A percentile compares a stretch with the other conserved stretches of the same genome.
Evolutionary conservation across 257 asterid genomes (phyloP).

Genomic region (Apocynum venetum): DNA sequence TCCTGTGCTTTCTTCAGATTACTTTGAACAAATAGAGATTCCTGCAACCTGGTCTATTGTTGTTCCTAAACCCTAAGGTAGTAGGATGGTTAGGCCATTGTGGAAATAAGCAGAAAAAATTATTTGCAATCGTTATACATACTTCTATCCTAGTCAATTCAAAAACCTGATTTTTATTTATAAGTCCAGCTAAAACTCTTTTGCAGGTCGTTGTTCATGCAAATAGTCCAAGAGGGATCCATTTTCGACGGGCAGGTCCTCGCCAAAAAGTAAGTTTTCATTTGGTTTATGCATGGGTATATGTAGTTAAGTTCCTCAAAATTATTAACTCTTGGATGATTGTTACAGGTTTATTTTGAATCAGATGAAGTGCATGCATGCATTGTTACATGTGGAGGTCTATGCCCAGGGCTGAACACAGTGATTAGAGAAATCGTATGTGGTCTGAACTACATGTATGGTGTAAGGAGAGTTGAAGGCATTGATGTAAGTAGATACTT

Average conservation of each 20-base stretch:
- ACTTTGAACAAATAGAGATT: neutral
- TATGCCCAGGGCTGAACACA: constrained; percentile 94
- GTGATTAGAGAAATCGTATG: constrained; percentile 91
- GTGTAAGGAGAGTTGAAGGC: constrained; percentile 70
- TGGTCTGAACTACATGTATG: constrained; percentile 76
- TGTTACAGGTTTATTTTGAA: constrained; percentile 68
- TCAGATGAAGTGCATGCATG: constrained; percentile 85
- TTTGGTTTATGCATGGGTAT: neutral
- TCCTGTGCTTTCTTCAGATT: neutral
- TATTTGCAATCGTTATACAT: neutral
- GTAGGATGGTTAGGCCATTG: constrained; percentile 2
- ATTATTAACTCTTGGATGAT: neutral
- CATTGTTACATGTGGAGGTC: constrained; percentile 91
- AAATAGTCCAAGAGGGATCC: constrained; percentile 69
- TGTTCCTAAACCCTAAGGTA: constrained; percentile 6
- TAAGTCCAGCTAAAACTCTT: neutral
- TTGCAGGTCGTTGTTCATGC: constrained; percentile 72
- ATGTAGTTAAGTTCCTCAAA: neutral
- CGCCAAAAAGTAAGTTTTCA: constrained; percentile 56
- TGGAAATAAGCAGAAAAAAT: constrained; percentile 4
- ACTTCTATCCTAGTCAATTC: neutral
- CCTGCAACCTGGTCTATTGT: neutral
- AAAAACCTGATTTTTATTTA: neutral
- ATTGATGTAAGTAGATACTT: constrained; percentile 52
- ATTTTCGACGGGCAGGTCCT: constrained; percentile 98